phyloP scores from a whole-genome alignment of 768 basidiomycete species.

The Macrolepiota albuminosa region DNA sequence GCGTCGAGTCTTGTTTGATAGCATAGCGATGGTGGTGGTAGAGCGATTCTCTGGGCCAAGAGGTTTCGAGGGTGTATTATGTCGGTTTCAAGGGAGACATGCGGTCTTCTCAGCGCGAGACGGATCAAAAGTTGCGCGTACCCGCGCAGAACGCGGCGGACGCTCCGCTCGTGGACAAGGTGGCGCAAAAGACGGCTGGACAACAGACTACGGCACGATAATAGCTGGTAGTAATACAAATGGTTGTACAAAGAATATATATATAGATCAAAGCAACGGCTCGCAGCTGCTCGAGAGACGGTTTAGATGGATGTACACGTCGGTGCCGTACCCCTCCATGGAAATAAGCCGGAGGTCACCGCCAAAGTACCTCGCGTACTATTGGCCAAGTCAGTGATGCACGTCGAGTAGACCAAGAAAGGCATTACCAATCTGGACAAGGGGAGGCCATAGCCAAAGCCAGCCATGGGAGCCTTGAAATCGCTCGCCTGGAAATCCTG shows the following conservation, averaged over 20 bases:
- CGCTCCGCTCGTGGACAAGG: slow-evolving; percentile 56
- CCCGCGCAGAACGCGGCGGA: slow-evolving; percentile 81
- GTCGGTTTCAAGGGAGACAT: slow-evolving; percentile 81
- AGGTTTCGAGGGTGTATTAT: slow-evolving; percentile 66
- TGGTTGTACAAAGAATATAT: not conserved
- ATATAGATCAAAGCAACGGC: not conserved
- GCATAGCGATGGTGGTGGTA: slow-evolving; percentile 17
- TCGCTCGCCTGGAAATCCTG: slow-evolving; percentile 81
- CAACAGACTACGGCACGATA: slow-evolving; percentile 62
- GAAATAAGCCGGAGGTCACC: slow-evolving; percentile 91
- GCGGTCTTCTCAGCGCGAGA: slow-evolving; percentile 48
- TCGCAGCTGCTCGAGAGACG: slow-evolving; percentile 64
- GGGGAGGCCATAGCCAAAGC: slow-evolving; percentile 92
- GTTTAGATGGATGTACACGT: slow-evolving; percentile 91
- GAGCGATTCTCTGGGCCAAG: slow-evolving; percentile 66
- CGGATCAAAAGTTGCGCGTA: slow-evolving; percentile 61
- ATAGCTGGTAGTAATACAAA: not conserved
- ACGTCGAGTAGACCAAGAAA: too few species aligned
- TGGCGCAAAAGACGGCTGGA: slow-evolving; percentile 51
- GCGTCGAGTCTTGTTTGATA: too few species aligned
- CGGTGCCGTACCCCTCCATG: slow-evolving; percentile 98
- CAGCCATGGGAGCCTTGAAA: slow-evolving; percentile 98
- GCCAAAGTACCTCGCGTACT: slow-evolving; percentile 96
- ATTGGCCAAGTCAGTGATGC: not conserved
- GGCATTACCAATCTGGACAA: slow-evolving; percentile 72